phyloP scores from a whole-genome alignment of 164 flowering plant genomes.

The Vitis cinerea region DNA sequence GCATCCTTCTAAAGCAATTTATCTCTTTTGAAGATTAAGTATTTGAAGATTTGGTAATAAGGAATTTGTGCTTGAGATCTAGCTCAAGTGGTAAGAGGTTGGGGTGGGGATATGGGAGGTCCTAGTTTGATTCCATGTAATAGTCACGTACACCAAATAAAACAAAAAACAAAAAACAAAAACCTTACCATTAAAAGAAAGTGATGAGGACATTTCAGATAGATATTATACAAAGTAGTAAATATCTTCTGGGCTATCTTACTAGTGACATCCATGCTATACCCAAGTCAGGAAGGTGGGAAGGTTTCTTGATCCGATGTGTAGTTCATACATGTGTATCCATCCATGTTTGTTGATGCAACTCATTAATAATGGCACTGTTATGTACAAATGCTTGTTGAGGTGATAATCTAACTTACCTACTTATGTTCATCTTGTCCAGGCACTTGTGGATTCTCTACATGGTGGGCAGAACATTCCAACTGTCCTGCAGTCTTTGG shows the following conservation, averaged over 20 bases:
- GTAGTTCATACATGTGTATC: not conserved
- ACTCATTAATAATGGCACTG: not conserved
- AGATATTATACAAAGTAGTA: too few species aligned
- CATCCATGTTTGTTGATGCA: not conserved
- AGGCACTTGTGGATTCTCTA: conserved; percentile 75
- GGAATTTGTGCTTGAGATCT: too few species aligned
- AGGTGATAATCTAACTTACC: not conserved
- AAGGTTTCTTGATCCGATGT: not conserved
- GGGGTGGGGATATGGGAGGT: too few species aligned
- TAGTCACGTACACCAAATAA: too few species aligned
- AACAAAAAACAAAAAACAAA: too few species aligned
- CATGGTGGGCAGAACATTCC: conserved; percentile 48
- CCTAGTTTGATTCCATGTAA: too few species aligned
- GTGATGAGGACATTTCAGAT: too few species aligned
- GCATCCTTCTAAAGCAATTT: not conserved
- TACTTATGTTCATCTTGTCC: conserved; percentile 18
- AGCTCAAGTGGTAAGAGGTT: too few species aligned
- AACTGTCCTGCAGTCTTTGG: conserved; percentile 83
- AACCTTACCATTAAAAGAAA: too few species aligned
- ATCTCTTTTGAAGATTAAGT: too few species aligned
- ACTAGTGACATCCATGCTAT: too few species aligned
- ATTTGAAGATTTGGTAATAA: too few species aligned
- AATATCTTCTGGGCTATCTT: not conserved
- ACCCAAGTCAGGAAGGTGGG: not conserved
- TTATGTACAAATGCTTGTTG: not conserved